These are phyloP conservation scores for Cyathus striatus DNA, from an alignment of 768 basidiomycete genomes.

Conservation along the genomic window DNA sequence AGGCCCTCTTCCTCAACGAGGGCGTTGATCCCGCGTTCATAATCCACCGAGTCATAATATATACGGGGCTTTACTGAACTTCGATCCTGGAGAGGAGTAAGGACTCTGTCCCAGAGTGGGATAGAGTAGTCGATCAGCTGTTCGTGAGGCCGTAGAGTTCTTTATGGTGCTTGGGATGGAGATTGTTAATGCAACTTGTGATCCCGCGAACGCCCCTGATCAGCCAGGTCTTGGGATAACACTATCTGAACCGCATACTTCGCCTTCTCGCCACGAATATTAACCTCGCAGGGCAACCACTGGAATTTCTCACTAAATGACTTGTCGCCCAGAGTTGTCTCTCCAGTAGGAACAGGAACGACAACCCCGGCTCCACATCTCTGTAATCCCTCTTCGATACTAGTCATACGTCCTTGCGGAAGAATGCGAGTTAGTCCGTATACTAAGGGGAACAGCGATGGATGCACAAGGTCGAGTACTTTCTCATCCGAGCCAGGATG, in stretches of 20 bases:
- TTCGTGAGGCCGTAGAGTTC: conserved; percentile 18
- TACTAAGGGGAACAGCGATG: conserved; percentile 31
- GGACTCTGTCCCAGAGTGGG: conserved; percentile 22
- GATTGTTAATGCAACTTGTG: conserved; percentile 33
- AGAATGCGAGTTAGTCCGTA: conserved; percentile 21
- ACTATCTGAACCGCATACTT: conserved; percentile 4
- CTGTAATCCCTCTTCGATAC: conserved; percentile 8
- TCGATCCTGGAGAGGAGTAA: conserved; percentile 9
- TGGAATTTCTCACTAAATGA: conserved; percentile 12
- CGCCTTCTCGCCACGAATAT: conserved; percentile 7
- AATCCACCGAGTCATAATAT: neutral
- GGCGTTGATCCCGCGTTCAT: neutral
- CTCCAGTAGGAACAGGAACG: neutral
- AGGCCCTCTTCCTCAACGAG: neutral
- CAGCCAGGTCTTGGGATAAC: neutral
- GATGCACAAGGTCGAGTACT: conserved; percentile 39
- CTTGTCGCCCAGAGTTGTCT: neutral
- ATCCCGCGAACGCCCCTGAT: conserved; percentile 8
- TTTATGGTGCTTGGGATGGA: conserved; percentile 20
- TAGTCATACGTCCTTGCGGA: neutral
- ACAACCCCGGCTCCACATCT: conserved; percentile 8
- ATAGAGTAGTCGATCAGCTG: conserved; percentile 17
- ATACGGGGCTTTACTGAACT: neutral
- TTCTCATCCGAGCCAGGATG: conserved; percentile 34
- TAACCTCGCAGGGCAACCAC: conserved; percentile 15